Evolutionary conservation across 208 protist species (phyloP), one percentile per base, ranked within the genome.

Genomic region (Naegleria fowleri): DNA sequence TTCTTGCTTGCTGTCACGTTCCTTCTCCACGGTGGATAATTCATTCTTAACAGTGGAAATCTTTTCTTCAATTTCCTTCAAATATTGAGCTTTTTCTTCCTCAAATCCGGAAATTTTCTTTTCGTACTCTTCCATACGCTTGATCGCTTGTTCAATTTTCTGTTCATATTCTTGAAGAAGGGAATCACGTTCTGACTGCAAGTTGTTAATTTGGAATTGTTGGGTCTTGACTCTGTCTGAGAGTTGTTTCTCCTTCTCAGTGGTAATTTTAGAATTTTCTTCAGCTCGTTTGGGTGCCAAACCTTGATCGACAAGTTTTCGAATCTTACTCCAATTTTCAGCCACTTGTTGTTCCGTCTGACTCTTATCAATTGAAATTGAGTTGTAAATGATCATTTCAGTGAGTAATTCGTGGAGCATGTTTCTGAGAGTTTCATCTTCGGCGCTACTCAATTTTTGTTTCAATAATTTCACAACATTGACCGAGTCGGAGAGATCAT

Each of bases 321-420:
- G 19, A 36, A 79, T 36, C 29, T 79, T 79, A 33, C 67, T 79
- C 67, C 67, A 79, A 79, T 79, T 79, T 0, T 79, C 6, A 36
- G 67, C 16, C n/a, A n/a, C 19, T 79, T 79, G 67, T 79, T 79
- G 67, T 79, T 79, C 67, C 0, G 67, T 79, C 7, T 36, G 67
- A 36, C 25, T 36, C 29, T 79, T 79, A 33, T 79, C 67, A 79
- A 79, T 79, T 1, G 67, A 25, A 7, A 36, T 33, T 1, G 67
- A 79, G 67, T 79, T 79, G 29, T 79, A 79, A 79, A 79, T 79
- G 29, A 79, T 79, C 29, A 79, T 36, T 79, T 79, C 67, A 36
- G 67, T 79, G 19, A 79, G n/a, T 33, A 79, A 79, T 36, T 79
- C 67, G n/a, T 79, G 25, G 25, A 79, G 16, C 67, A 79, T 79